A percentile compares a stretch with the other conserved stretches of the same genome.
Conservation (phyloP, 2,329 filamentous ascomycete genomes). For the Pseudogymnoascus sp. region DNA sequence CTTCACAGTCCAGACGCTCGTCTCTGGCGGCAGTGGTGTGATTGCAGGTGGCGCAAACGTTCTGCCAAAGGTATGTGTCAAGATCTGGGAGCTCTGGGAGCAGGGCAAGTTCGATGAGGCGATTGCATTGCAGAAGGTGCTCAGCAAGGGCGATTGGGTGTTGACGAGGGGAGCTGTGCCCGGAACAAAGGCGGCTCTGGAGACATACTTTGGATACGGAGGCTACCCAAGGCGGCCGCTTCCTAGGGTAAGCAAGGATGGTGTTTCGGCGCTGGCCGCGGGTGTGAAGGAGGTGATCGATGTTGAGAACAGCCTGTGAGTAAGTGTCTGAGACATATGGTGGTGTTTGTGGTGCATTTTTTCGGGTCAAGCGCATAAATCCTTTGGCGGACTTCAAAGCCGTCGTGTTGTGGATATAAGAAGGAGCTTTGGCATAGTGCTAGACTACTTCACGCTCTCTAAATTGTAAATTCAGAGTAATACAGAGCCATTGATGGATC, state of each 20-base stretch:
- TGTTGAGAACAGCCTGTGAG: conserved; percentile 43
- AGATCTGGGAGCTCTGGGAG: conserved; percentile 68
- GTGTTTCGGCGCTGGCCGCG: conserved; percentile 44
- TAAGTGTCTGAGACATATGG: neutral
- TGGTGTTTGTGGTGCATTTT: neutral
- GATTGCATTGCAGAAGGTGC: conserved; percentile 64
- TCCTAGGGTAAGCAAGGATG: conserved; percentile 53
- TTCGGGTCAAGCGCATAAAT: neutral
- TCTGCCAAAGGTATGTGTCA: conserved; percentile 72
- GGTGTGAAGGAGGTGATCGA: conserved; percentile 58
- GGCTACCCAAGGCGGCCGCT: conserved; percentile 67
- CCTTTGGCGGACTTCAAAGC: neutral
- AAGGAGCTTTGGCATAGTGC: neutral
- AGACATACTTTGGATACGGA: conserved; percentile 75
- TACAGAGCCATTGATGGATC: neutral
- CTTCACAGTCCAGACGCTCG: conserved; percentile 75
- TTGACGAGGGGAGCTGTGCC: conserved; percentile 76
- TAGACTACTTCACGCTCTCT: neutral
- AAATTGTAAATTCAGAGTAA: neutral
- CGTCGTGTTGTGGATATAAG: neutral
- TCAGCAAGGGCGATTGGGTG: conserved; percentile 74
- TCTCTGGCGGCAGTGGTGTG: conserved; percentile 72
- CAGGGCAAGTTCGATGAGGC: conserved; percentile 70
- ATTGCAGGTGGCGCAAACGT: conserved; percentile 83
- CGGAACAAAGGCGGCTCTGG: conserved; percentile 76